These are phyloP conservation scores for Aspergillus texensis DNA, from an alignment of 2,329 filamentous ascomycete species.

Conservation along the genomic window DNA sequence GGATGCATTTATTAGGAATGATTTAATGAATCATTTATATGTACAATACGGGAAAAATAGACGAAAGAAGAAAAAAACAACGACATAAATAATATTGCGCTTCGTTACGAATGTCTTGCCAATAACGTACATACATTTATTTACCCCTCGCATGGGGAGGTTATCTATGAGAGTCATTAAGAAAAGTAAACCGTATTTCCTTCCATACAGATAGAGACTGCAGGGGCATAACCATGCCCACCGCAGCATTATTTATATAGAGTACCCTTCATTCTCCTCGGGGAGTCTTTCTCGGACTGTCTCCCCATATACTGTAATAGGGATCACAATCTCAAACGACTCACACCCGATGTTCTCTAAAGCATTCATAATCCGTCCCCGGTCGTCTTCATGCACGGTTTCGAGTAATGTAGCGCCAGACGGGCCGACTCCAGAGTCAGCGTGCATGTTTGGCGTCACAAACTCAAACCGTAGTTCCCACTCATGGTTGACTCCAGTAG, in stretches of 20 bases:
- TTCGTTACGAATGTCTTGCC: background rate
- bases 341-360: conserved; percentile 79
- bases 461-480: conserved; percentile 94
- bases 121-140: background rate
- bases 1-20: background rate
- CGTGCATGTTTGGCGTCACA: conserved; percentile 67
- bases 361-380: conserved; percentile 75
- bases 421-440: conserved; percentile 40
- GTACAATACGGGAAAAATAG: background rate
- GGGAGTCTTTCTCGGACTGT: conserved; percentile 47
- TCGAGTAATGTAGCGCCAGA: conserved; percentile 66
- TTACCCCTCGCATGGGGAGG: background rate
- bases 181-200: background rate
- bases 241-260: conserved; percentile 37
- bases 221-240: background rate
- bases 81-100: background rate
- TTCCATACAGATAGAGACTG: background rate
- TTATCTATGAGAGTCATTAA: conserved; percentile 4
- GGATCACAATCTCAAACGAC: conserved; percentile 87
- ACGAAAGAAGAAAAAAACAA: background rate
- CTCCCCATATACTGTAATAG: conserved; percentile 74
- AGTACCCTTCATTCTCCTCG: conserved; percentile 45
- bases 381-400: conserved; percentile 75
- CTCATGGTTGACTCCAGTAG: conserved; percentile 80
- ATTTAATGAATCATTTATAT: background rate